phyloP scores from a whole-genome alignment of 179 eudicot species.

The Silene noctiflora region DNA sequence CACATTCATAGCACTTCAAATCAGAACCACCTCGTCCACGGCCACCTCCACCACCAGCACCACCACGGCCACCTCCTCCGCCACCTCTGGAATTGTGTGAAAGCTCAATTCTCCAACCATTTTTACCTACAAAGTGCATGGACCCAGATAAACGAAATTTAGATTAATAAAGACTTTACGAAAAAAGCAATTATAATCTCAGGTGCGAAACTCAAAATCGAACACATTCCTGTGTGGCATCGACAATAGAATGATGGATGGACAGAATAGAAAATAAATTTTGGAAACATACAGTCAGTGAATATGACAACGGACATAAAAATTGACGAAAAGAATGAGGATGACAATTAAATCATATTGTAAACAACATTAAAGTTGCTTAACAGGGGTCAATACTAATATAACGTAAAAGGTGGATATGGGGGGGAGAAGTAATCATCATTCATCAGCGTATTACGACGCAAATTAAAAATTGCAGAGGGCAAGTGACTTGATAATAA shows the following conservation, averaged over 20 bases:
- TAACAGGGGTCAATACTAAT: no score
- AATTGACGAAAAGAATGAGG: no score
- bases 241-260: neutral
- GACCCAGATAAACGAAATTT: neutral
- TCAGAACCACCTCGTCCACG: slow-evolving; percentile 95
- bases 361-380: no score
- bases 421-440: no score
- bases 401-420: no score
- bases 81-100: slow-evolving; percentile 85
- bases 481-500: no score
- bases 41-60: slow-evolving; percentile 69
- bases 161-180: no score
- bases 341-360: no score
- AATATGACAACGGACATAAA: no score
- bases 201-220: neutral
- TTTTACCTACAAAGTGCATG: slow-evolving; percentile 47
- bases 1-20: slow-evolving; percentile 96
- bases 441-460: no score
- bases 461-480: no score
- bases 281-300: no score
- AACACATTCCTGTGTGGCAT: neutral
- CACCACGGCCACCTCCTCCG: slow-evolving; percentile 44
- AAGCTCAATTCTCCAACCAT: slow-evolving; percentile 98
- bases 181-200: neutral
- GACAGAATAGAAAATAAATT: neutral